These are phyloP conservation scores for Gynochthodes officinalis DNA, from an alignment of 257 asterid genomes.

Conservation along the genomic window DNA sequence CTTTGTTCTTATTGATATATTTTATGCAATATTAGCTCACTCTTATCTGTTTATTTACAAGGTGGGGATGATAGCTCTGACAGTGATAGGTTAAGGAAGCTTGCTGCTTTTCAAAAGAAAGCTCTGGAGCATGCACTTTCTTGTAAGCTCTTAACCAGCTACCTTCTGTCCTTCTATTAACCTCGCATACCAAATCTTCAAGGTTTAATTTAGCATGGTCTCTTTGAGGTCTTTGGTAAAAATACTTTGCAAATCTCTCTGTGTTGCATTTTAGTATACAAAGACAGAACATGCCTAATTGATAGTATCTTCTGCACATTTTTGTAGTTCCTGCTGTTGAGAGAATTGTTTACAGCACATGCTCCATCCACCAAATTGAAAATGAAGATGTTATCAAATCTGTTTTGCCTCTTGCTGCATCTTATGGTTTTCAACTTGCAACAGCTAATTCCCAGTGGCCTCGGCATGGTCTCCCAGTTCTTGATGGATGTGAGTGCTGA, in stretches of 20 bases:
- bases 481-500: constrained; percentile 69
- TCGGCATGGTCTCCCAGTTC: constrained; percentile 81
- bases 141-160: constrained; percentile 45
- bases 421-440: constrained; percentile 65
- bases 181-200: background rate
- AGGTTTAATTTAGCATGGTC: background rate
- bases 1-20: background rate
- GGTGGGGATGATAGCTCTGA: constrained; percentile 32
- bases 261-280: too few relatives aligned
- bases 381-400: constrained; percentile 80
- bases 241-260: background rate
- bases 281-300: background rate
- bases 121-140: constrained; percentile 75
- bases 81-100: constrained; percentile 53
- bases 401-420: constrained; percentile 62
- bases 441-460: constrained; percentile 72
- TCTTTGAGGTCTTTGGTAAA: background rate
- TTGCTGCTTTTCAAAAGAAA: constrained; percentile 75
- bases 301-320: background rate
- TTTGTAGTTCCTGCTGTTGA: constrained; percentile 75
- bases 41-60: constrained; percentile 13
- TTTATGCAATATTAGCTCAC: background rate
- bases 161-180: background rate
- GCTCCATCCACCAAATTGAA: constrained; percentile 79
- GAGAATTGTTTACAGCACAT: constrained; percentile 89